phyloP scores from a whole-genome alignment of 73 alveolate genomes.

The Symbiodinium natans region DNA sequence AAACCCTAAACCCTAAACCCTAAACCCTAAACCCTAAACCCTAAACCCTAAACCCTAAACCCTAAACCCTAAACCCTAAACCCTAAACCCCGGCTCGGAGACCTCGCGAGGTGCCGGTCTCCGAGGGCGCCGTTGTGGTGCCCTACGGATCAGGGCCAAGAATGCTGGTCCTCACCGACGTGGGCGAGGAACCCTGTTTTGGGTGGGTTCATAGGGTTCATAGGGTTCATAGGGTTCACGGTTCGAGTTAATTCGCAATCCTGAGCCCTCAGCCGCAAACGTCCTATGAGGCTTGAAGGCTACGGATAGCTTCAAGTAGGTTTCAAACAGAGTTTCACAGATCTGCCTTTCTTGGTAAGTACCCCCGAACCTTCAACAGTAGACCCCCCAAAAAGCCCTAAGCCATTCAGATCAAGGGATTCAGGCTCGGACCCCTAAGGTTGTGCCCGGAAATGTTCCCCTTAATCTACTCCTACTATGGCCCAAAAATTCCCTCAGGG shows the following conservation, averaged over 20 bases:
- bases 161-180: conserved; percentile 76
- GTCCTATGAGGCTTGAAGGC: background rate
- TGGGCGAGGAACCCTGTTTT: conserved; percentile 40
- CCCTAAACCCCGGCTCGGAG: background rate
- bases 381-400: no score
- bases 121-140: conserved; percentile 58
- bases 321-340: no score
- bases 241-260: background rate
- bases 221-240: background rate
- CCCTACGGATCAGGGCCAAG: conserved; percentile 25
- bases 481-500: no score
- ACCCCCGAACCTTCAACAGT: no score
- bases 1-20: background rate
- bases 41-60: background rate
- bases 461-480: no score
- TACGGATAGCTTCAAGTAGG: background rate
- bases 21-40: background rate
- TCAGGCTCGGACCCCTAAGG: no score
- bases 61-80: background rate
- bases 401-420: no score
- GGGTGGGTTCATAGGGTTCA: background rate
- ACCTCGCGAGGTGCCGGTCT: conserved; percentile 54
- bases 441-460: no score
- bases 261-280: background rate
- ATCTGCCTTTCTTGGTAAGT: no score